A percentile compares a stretch with the other conserved stretches of the same genome.
phyloP scores from a whole-genome alignment of 1,284 basidiomycete genomes.

The Apiotrichum domesticum region DNA sequence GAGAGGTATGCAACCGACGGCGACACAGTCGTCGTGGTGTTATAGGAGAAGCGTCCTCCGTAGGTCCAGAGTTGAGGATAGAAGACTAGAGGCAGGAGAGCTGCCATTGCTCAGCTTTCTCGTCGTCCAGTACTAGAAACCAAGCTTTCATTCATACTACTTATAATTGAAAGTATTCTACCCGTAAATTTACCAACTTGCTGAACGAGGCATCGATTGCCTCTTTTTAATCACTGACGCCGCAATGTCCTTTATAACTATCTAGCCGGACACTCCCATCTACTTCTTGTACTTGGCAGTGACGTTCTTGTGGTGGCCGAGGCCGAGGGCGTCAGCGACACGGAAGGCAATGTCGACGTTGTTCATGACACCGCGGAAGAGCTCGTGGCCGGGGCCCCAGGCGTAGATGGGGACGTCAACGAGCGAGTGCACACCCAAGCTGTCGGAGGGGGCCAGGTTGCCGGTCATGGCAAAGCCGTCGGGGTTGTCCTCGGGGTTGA shows the following conservation, averaged over 20 bases:
- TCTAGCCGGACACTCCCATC: constrained; percentile 46
- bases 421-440: constrained; percentile 45
- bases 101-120: too few relatives aligned
- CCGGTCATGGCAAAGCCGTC: constrained; percentile 44
- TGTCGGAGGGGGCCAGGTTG: constrained; percentile 35
- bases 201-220: too few relatives aligned
- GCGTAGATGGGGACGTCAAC: constrained; percentile 47
- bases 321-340: constrained; percentile 41
- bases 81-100: too few relatives aligned
- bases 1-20: constrained; percentile 19
- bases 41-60: background rate
- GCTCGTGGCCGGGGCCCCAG: constrained; percentile 44
- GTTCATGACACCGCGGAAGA: constrained; percentile 44
- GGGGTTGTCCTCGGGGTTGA: constrained; percentile 42
- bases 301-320: constrained; percentile 35
- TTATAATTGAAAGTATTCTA: too few relatives aligned
- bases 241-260: constrained; percentile 43
- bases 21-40: constrained; percentile 12
- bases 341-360: constrained; percentile 43
- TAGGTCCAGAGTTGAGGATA: too few relatives aligned
- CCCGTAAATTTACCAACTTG: too few relatives aligned
- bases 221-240: constrained; percentile 21
- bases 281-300: constrained; percentile 31
- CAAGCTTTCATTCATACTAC: too few relatives aligned
- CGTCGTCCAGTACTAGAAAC: too few relatives aligned